A percentile compares a stretch with the other conserved stretches of the same genome.
phyloP scores from a whole-genome alignment of 257 asterid species.

The Nicotiana tomentosiformis region DNA sequence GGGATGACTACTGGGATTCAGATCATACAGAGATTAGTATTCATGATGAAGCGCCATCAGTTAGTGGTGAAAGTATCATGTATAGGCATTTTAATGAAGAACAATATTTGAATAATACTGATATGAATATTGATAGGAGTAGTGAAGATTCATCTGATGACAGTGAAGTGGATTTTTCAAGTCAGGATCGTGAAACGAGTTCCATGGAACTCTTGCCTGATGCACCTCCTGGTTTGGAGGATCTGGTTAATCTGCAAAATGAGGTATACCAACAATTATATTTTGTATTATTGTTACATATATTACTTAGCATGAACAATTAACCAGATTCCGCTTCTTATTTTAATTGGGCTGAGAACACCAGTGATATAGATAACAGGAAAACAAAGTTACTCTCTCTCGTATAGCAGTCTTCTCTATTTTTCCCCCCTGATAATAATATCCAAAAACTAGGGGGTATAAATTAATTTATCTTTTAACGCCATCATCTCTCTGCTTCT shows the following conservation, averaged over 20 bases:
- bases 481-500: background rate
- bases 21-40: conserved; percentile 26
- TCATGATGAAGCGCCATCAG: conserved; percentile 33
- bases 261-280: conserved; percentile 44
- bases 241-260: conserved; percentile 43
- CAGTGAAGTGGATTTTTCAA: conserved; percentile 73
- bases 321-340: background rate
- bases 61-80: conserved; percentile 31
- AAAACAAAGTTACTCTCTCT: background rate
- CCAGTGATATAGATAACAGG: background rate
- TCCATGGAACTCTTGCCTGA: conserved; percentile 35
- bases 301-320: background rate
- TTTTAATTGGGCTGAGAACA: background rate
- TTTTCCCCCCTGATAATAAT: conserved; percentile 5
- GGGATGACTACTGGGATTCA: conserved; percentile 29
- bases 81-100: conserved; percentile 30
- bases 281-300: background rate
- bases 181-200: conserved; percentile 29
- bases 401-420: background rate
- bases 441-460: background rate
- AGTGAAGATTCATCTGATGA: conserved; percentile 67
- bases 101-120: conserved; percentile 38
- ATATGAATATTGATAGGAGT: conserved; percentile 32
- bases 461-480: background rate
- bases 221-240: conserved; percentile 46